Percentiles rank a stretch among this genome's conserved stretches.
Conservation (phyloP, 1,284 basidiomycete species). For the Apiotrichum sp. region DNA sequence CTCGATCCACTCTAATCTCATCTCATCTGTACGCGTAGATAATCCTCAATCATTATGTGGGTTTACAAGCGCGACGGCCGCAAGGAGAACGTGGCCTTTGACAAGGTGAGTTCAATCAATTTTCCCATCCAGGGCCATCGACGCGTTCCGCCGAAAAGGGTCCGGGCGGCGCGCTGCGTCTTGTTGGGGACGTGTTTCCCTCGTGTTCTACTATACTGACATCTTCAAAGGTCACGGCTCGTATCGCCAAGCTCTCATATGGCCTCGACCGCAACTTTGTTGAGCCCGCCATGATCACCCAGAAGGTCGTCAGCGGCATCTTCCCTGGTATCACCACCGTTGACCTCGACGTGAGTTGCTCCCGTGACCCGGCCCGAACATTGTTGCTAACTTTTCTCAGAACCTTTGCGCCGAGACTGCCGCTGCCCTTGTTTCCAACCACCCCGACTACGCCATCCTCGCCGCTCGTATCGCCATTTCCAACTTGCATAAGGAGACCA, state of each 20-base stretch:
- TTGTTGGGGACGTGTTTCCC: too few species aligned
- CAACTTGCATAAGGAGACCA: slow-evolving; percentile 98
- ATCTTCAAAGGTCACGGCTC: slow-evolving; percentile 13
- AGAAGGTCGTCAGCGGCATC: slow-evolving; percentile 92
- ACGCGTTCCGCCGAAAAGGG: neutral
- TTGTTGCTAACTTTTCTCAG: slow-evolving; percentile 27
- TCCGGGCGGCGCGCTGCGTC: too few species aligned
- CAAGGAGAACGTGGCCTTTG: slow-evolving; percentile 33
- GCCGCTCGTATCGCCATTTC: slow-evolving; percentile 91
- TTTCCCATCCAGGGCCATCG: neutral
- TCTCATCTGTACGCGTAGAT: neutral
- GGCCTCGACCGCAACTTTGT: slow-evolving; percentile 91
- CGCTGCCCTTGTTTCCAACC: slow-evolving; percentile 88
- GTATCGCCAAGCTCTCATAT: slow-evolving; percentile 90
- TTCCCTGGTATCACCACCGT: slow-evolving; percentile 88
- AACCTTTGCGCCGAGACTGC: slow-evolving; percentile 95
- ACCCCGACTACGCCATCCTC: slow-evolving; percentile 96
- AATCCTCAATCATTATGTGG: slow-evolving; percentile 29
- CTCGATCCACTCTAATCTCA: neutral
- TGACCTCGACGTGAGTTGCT: slow-evolving; percentile 64
- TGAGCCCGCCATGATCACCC: slow-evolving; percentile 89
- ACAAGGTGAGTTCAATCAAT: neutral
- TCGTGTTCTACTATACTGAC: too few species aligned
- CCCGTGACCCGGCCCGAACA: neutral
- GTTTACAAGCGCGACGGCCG: slow-evolving; percentile 47